A percentile compares a stretch with the other conserved stretches of the same genome.
Conservation (phyloP, 441 rosid genomes). For the Rhodomyrtus psidioides region DNA sequence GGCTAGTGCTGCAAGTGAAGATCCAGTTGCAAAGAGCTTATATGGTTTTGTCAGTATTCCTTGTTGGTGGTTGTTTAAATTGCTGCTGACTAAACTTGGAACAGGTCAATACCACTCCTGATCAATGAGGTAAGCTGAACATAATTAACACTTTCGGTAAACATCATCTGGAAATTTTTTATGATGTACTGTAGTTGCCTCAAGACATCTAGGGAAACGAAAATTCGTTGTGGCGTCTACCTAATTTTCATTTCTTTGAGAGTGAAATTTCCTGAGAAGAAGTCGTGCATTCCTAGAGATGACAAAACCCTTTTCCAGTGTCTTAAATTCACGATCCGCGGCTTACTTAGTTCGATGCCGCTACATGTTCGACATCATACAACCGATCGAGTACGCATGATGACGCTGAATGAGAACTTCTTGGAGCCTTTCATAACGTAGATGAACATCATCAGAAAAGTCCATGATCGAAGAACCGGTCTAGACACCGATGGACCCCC, state of each 20-base stretch:
- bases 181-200: not conserved
- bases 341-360: not conserved
- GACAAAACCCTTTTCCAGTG: not conserved
- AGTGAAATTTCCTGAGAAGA: not conserved
- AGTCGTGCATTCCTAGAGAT: not conserved
- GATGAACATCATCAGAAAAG: not conserved
- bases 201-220: not conserved
- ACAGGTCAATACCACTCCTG: not conserved
- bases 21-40: not conserved
- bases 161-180: not conserved
- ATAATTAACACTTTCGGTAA: not conserved
- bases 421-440: not conserved
- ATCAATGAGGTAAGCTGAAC: not conserved
- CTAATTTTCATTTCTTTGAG: not conserved
- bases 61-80: not conserved
- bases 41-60: not conserved
- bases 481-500: not conserved
- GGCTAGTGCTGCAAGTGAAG: not conserved
- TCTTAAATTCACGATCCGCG: not conserved
- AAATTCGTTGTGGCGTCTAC: not conserved
- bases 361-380: not conserved
- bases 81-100: not conserved
- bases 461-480: not conserved
- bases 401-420: not conserved
- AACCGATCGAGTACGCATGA: not conserved